Conservation (phyloP, 140 eudicot species). For the Erigeron philadelphicus region DNA sequence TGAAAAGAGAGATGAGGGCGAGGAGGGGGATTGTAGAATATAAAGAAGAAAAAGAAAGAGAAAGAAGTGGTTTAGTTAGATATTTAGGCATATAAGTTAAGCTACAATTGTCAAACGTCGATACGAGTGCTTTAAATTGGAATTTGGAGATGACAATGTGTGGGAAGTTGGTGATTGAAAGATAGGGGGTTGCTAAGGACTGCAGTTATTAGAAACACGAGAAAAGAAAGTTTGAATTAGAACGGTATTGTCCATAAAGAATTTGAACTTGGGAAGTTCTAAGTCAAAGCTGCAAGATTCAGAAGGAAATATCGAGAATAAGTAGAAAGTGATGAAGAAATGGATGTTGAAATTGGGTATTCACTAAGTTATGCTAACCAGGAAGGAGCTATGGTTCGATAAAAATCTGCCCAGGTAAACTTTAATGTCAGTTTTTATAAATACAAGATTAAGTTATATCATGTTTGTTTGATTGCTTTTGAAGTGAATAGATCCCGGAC, state of each 20-base stretch:
- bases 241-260: too few relatives aligned
- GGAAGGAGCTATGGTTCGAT: conserved; percentile 9
- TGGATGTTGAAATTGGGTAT: conserved; percentile 16
- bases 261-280: too few relatives aligned
- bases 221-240: conserved; percentile 17
- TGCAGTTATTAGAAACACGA: conserved; percentile 31
- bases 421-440: too few relatives aligned
- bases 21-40: conserved; percentile 22
- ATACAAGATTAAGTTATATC: too few relatives aligned
- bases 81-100: conserved; percentile 56
- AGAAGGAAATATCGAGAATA: conserved; percentile 12
- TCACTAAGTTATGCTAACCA: conserved; percentile 6
- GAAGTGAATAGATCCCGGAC: neutral
- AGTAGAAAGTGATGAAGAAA: conserved; percentile 20
- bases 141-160: conserved; percentile 65
- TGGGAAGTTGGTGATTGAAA: conserved; percentile 73
- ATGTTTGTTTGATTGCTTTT: neutral
- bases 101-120: conserved; percentile 48
- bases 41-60: conserved; percentile 20
- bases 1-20: too few relatives aligned
- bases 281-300: too few relatives aligned
- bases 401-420: conserved; percentile 23
- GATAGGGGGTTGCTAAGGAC: conserved; percentile 29
- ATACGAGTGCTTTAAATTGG: conserved; percentile 73
- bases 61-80: conserved; percentile 19